These are phyloP conservation scores for Clonostachys byssicola DNA, from an alignment of 2,329 filamentous ascomycete genomes.

Conservation along the genomic window DNA sequence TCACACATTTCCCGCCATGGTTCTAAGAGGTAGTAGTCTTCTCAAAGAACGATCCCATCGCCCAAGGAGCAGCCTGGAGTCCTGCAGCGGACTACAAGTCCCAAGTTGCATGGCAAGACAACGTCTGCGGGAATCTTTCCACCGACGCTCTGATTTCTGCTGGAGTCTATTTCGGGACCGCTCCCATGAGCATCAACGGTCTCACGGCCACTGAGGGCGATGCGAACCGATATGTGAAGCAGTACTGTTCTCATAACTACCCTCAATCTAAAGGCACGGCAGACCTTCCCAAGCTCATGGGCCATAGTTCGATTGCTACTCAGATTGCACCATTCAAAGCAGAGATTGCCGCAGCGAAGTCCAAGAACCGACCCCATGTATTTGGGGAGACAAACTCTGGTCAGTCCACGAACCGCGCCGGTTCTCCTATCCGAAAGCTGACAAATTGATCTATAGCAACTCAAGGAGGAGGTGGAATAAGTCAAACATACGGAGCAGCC, in stretches of 20 bases:
- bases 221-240: constrained; percentile 26
- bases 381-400: constrained; percentile 42
- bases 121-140: constrained; percentile 19
- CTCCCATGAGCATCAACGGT: constrained; percentile 25
- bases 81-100: constrained; percentile 22
- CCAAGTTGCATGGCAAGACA: constrained; percentile 23
- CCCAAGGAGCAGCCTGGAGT: constrained; percentile 18
- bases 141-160: constrained; percentile 19
- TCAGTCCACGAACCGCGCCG: constrained; percentile 7
- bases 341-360: constrained; percentile 27
- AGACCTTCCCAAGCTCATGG: constrained; percentile 31
- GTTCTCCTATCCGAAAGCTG: not conserved
- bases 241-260: constrained; percentile 41
- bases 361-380: constrained; percentile 28
- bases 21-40: constrained; percentile 3
- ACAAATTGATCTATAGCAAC: constrained; percentile 15
- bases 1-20: too few species aligned
- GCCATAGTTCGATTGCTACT: constrained; percentile 28
- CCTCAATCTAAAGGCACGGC: constrained; percentile 27
- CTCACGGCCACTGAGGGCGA: constrained; percentile 27
- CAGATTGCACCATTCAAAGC: constrained; percentile 27
- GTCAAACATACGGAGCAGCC: constrained; percentile 30
- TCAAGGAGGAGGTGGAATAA: constrained; percentile 29
- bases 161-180: constrained; percentile 25
- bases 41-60: constrained; percentile 11